Evolutionary conservation across 352 stramenopile species (phyloP), one percentile per base, ranked within the genome.

Genomic region (Phytophthora vignae): DNA sequence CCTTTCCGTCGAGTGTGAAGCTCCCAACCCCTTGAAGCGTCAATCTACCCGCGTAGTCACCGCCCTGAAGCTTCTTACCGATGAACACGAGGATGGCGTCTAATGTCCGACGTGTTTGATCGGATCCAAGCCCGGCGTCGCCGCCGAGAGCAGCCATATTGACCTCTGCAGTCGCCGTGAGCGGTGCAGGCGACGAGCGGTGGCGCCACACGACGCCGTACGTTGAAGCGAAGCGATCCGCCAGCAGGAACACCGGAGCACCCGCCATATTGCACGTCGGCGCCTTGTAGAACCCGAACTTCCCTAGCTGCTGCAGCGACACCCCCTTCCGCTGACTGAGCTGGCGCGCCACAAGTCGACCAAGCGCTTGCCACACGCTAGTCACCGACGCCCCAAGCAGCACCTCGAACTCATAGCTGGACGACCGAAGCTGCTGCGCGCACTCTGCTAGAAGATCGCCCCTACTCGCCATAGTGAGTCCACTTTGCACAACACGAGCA

Each of bases 351-450:
- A 88, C 62, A 64, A 70, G 63, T 17, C 58, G 11, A 4, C 65
- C 68, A 14, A 92, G 53, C 2, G 80, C 73, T 5, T 76, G 67
- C 87, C 87, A 94, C 7, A 91, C 80, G 10, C 60, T 36, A 6
- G 79, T 60, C 15, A 92, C 63, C 0, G 74, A 84, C 29, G 71
- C 56, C 2, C 76, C 80, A 1, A 94, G 67, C 14, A 91, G 67
- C 50, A 83, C 76, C 59, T 94, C 80, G 57, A 90, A 94, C 58
- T 92, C 84, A 60, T 84, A 87, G 6, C 61, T 44, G 10, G 83
- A 91, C 27, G 59, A 52, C 27, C 75, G 73, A 25, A 92, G 79
- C 14, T 88, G 58, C 61, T 85, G 77, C 8, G 70, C 71, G 64
- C 84, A 92, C 21, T 91, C 84, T 8, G 31, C 36, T 21, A 91